Base-by-base conservation (phyloP, 2,329 filamentous ascomycete species). In the Botrytis sinoallii region DNA sequence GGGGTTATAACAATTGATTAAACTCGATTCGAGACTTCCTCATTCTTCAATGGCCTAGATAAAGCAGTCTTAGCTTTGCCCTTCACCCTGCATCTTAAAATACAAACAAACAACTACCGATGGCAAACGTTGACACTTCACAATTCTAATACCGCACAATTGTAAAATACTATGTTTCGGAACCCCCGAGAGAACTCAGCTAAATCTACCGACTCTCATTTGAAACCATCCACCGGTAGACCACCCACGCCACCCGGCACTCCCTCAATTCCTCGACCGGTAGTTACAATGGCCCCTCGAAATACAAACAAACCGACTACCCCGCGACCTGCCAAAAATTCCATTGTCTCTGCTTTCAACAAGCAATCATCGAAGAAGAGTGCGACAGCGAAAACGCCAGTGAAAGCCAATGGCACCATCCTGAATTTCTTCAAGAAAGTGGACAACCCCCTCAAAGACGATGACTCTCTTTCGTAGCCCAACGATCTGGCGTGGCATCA, bases 371-470 rank as follows among this genome's bases (percentile, higher is more conserved):
- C 72, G 6, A 79, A 78, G 63, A 81, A 81, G 46, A 70, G 71
- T n/a, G 46, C 74, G 16, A 67, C 70, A 70, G 63, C 72, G 25
- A 81, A 78, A 61, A 73, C 76, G 20, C 74, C 76, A 14, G 75
- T 67, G 8, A 81, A 79, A 72, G 83, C 84, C 0, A 93, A 93
- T 78, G 85, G 86, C 10, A 93, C 90, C 76, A 93, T 94, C 46
- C 83, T 93, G 22, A 93, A 83, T 76, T 94, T 93, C 81, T 94
- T 94, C 80, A 90, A 92, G 79, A 94, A 93, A 79, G 85, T 88
- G 0, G 87, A 88, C 20, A 82, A 83, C 0, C 82, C 78, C 18
- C 40, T 81, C 70, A 84, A 87, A 73, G 86, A 91, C 75, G 71
- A 72, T 32, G 84, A 90, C 73, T 84, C 85, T 32, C 85, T 92